These are phyloP conservation scores for Arachis monticola DNA, from an alignment of 331 rosid species.

Conservation along the genomic window DNA sequence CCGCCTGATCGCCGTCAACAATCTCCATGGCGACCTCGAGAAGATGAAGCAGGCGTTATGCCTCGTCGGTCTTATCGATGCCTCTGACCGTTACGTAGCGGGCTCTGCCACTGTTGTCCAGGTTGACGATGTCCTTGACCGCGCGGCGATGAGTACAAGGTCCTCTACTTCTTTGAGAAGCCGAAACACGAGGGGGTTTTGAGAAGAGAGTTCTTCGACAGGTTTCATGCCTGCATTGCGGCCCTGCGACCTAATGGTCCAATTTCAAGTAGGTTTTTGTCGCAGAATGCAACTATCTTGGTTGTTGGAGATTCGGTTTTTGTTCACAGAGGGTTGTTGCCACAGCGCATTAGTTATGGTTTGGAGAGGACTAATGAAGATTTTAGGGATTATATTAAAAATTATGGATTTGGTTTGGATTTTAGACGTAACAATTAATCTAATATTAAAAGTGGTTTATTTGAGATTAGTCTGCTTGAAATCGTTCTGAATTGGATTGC, in stretches of 20 bases:
- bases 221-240: conserved; percentile 80
- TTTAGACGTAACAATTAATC: no score
- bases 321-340: conserved; percentile 87
- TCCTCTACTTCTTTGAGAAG: conserved; percentile 81
- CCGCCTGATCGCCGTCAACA: conserved; percentile 84
- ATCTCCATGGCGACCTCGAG: conserved; percentile 84
- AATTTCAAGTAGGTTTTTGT: conserved; percentile 63
- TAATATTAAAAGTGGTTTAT: no score
- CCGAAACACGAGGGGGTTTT: conserved; percentile 67
- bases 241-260: conserved; percentile 82
- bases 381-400: conserved; percentile 71
- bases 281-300: conserved; percentile 66
- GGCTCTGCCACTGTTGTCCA: conserved; percentile 85
- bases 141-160: conserved; percentile 79
- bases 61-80: conserved; percentile 68
- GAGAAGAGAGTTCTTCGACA: conserved; percentile 47
- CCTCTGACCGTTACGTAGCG: conserved; percentile 65
- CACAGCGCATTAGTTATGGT: conserved; percentile 65
- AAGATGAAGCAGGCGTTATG: conserved; percentile 75
- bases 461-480: no score
- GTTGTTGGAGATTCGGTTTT: conserved; percentile 84
- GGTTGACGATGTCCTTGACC: conserved; percentile 88
- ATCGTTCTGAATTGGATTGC: no score
- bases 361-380: conserved; percentile 78
- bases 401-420: no score